Evolutionary conservation across 495 filamentous ascomycete species (phyloP).

Genomic region (Neurospora terricola): DNA sequence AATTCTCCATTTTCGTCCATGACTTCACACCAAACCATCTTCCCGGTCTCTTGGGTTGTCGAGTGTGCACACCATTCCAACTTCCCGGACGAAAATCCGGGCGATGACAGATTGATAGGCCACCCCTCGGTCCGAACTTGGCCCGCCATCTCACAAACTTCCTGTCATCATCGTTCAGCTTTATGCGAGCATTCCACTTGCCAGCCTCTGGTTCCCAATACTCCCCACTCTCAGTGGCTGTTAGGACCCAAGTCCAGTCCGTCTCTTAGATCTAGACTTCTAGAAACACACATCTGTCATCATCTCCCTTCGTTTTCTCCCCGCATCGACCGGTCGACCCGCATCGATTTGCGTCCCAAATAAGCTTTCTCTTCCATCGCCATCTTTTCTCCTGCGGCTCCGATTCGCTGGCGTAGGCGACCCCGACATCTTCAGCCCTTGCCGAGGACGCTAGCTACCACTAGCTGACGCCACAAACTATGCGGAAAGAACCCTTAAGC

Average conservation of each 20-base stretch:
- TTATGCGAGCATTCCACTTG: background rate
- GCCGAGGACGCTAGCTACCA: background rate
- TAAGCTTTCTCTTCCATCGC: background rate
- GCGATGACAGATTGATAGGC: background rate
- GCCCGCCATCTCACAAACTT: background rate
- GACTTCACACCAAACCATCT: background rate
- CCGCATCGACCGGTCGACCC: background rate
- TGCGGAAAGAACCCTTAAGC: background rate
- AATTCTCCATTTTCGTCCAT: background rate
- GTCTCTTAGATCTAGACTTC: background rate
- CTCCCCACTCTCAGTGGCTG: background rate
- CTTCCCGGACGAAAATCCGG: background rate
- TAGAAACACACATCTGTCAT: background rate
- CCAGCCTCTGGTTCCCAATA: background rate
- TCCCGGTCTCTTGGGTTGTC: background rate
- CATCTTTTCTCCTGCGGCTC: background rate
- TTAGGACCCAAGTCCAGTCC: background rate
- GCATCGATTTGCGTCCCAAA: background rate
- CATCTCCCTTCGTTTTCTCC: background rate
- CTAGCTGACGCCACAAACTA: background rate
- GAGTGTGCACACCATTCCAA: background rate
- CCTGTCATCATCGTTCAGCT: background rate
- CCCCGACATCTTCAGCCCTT: background rate
- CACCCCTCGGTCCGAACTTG: background rate
- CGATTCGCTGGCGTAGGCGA: background rate